Conservation (phyloP, 1,284 basidiomycete species). For the Entoloma clypeatum region DNA sequence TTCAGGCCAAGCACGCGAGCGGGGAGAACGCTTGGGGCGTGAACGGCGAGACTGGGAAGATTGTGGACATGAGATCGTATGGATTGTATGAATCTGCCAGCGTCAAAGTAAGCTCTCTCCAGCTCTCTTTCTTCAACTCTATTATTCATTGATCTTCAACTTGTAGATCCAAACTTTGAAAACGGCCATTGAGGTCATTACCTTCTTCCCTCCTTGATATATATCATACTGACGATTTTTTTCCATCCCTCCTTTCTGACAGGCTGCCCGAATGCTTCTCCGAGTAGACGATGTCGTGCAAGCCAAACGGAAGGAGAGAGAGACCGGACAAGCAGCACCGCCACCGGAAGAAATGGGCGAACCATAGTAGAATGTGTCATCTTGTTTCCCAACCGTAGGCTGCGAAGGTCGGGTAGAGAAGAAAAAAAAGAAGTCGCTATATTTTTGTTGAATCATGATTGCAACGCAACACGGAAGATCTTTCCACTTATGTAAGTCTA, state of each 20-base stretch:
- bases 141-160: slow-evolving; percentile 1
- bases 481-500: no score
- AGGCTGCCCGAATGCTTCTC: slow-evolving; percentile 87
- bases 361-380: no score
- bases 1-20: slow-evolving; percentile 91
- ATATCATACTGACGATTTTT: slow-evolving; percentile 2
- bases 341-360: slow-evolving; percentile 60
- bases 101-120: slow-evolving; percentile 65
- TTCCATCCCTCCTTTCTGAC: no score
- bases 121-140: background rate
- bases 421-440: no score
- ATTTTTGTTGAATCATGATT: no score
- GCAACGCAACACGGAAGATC: no score
- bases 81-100: slow-evolving; percentile 94
- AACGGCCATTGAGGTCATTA: slow-evolving; percentile 85
- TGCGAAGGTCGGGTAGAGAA: no score
- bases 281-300: slow-evolving; percentile 95
- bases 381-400: no score
- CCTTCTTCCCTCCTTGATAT: background rate
- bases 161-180: slow-evolving; percentile 88
- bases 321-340: slow-evolving; percentile 42
- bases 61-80: slow-evolving; percentile 93
- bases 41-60: slow-evolving; percentile 92
- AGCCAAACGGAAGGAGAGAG: slow-evolving; percentile 70
- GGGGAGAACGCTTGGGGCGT: slow-evolving; percentile 92